Base-by-base conservation (phyloP, 495 filamentous ascomycete species). In the Glonium stellatum region DNA sequence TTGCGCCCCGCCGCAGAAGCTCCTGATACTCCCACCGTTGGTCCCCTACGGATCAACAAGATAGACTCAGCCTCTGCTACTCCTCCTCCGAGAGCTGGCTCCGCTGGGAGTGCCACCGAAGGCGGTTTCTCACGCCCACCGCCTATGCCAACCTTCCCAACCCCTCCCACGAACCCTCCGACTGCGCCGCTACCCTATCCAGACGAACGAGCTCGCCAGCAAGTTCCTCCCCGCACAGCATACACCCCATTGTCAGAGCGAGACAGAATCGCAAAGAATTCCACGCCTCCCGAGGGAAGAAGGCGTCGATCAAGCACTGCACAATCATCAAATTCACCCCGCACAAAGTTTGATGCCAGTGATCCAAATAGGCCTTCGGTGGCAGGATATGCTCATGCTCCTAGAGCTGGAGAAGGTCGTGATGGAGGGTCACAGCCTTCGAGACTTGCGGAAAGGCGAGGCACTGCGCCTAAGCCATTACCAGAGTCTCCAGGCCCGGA, bases 31-130 rank as follows among this genome's bases (percentile, higher is more conserved):
- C 87, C 90, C 42, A 86, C 86, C 1, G 81, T 97, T 59, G 90
- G 87, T 58, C 92, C 92, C 27, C 74, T 97, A 70, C 83, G 90
- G 63, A 95, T 97, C 68, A 85, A 83, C 77, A 95, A 95, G 72
- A 79, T 78, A 71, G 61, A 63, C 0, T 46, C 46, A 13, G 69
- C 82, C 71, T 73, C 83, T 13, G 61, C 62, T 49, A 66, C 70
- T 61, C 67, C 71, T 49, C 65, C 69, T 25, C 73, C 70, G 41
- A 67, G 68, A 54, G 61, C 65, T 51, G 65, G 64, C 53, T 70
- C 78, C 58, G 67, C 69, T 5, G 65, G 55, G 58, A 72, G 58
- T 62, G 65, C 50, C 44, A 71, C 35, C 68, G 60, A 70, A 75
- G 74, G 58, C 6, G 70, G 77, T 60, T 82, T 77, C 66, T 76